A percentile compares a stretch with the other conserved stretches of the same genome.
Conservation (phyloP, 2,329 filamentous ascomycete species). For the Aspergillus brunneoviolaceus region DNA sequence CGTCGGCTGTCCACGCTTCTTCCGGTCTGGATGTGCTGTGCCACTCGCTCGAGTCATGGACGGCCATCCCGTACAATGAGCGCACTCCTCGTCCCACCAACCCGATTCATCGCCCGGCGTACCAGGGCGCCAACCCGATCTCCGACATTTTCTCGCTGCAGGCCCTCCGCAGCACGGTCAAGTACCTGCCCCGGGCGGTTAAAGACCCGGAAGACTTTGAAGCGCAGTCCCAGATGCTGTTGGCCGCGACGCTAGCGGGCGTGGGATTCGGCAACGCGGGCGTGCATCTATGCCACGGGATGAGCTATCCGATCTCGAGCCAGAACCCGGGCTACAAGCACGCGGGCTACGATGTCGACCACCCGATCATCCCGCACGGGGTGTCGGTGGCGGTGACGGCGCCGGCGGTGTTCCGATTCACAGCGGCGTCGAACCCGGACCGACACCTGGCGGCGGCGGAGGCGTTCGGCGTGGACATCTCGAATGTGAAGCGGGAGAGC, state of each 20-base stretch:
- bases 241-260: constrained; percentile 89
- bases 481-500: constrained; percentile 81
- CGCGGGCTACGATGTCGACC: constrained; percentile 73
- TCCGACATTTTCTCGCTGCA: constrained; percentile 94
- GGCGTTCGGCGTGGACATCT: constrained; percentile 85
- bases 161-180: constrained; percentile 77
- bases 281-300: constrained; percentile 85
- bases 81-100: constrained; percentile 80
- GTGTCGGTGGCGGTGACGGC: constrained; percentile 93
- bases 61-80: constrained; percentile 90
- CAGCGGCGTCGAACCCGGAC: constrained; percentile 84
- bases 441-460: constrained; percentile 87
- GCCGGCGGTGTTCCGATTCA: constrained; percentile 92
- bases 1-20: constrained; percentile 83
- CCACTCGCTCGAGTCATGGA: constrained; percentile 95
- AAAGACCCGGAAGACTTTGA: constrained; percentile 86
- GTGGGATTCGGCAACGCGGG: constrained; percentile 98
- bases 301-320: constrained; percentile 96
- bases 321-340: constrained; percentile 93
- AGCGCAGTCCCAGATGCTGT: constrained; percentile 91
- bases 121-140: constrained; percentile 96
- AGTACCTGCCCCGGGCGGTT: constrained; percentile 87
- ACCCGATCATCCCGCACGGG: constrained; percentile 88
- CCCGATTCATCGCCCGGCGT: constrained; percentile 86
- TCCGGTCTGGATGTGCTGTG: constrained; percentile 94